Conservation (phyloP, 2,329 filamentous ascomycete genomes). For the Aspergillus vadensis region DNA sequence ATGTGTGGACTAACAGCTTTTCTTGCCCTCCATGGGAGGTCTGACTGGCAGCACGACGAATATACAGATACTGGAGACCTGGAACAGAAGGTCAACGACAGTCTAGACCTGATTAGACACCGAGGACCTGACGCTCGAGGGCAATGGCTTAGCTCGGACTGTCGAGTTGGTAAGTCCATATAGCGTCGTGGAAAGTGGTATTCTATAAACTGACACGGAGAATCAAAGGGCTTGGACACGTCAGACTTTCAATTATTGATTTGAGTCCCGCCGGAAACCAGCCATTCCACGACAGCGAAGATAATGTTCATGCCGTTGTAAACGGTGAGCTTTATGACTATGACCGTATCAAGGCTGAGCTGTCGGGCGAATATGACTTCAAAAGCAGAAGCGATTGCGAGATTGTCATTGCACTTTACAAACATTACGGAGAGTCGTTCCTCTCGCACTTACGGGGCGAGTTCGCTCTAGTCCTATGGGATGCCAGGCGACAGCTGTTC, state of each 20-base stretch:
- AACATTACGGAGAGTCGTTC: slow-evolving; percentile 51
- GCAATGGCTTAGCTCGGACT: slow-evolving; percentile 50
- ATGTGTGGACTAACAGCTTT: slow-evolving; percentile 20
- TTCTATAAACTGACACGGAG: not conserved
- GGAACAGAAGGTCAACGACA: slow-evolving; percentile 27
- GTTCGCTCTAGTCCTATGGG: slow-evolving; percentile 57
- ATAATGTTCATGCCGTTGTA: slow-evolving; percentile 57
- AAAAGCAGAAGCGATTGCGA: slow-evolving; percentile 53
- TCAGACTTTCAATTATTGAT: slow-evolving; percentile 57
- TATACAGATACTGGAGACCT: not conserved
- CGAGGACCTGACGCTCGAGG: slow-evolving; percentile 51
- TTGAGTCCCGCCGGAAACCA: slow-evolving; percentile 51
- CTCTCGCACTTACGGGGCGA: slow-evolving; percentile 55
- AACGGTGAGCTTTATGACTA: slow-evolving; percentile 63
- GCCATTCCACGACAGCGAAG: slow-evolving; percentile 46
- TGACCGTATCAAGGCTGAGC: slow-evolving; percentile 46
- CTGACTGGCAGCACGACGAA: not conserved
- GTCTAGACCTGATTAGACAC: slow-evolving; percentile 46
- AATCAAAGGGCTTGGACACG: slow-evolving; percentile 50
- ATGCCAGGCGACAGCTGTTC: slow-evolving; percentile 46
- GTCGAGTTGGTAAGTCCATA: slow-evolving; percentile 41
- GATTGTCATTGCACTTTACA: slow-evolving; percentile 56
- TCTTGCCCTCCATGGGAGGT: slow-evolving; percentile 1
- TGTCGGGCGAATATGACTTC: slow-evolving; percentile 49
- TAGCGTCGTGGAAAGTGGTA: too few relatives aligned